Evolutionary conservation across 2,329 filamentous ascomycete species (phyloP), one percentile per base, ranked within the genome.

Genomic region (Dothideomycetidae sp.): DNA sequence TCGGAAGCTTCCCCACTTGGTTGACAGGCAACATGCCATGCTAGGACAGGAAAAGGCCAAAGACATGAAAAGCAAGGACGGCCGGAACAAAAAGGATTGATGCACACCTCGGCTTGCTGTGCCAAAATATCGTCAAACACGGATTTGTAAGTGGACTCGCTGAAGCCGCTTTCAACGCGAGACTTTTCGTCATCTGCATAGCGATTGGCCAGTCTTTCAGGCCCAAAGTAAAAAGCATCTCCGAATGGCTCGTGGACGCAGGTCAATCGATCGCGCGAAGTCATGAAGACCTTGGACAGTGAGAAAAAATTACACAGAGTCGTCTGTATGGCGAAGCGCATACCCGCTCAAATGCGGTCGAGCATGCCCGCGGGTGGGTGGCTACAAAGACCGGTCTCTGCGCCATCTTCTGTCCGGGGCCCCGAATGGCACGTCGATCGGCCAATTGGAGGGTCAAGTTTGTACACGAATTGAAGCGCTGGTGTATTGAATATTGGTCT

Each of bases 191-290:
- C 81, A 31, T 79, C 57, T 52, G 78, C 77, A 55, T 83, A 98
- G 50, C 90, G 75, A 36, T 72, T 64, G 52, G 81, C 78, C 49
- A 96, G 69, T 49, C 83, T 73, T 63, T 98, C 90, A 5, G 88
- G 86, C 36, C 90, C 88, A 54, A 80, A 96, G 64, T 96, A 96
- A 56, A 88, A 96, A 43, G 86, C 81, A 61, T 96, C 90, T 37
- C 88, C 88, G 60, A 96, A 96, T 4, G 90, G 90, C 64, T 98
- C 90, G 59, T 96, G 90, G 50, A 90, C 69, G 56, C 83, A 93
- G 51, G 78, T 69, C 42, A 96, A 71, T 37, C 70, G 76, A 53
- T 93, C 78, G 49, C 73, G 73, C 48, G 84, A 80, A 50, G 86
- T 93, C 88, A 96, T 94, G 60, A 98, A 96, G 47, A 96, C 86